Evolutionary conservation across 306 rosid species (phyloP).

Genomic region (Neltuma alba): DNA sequence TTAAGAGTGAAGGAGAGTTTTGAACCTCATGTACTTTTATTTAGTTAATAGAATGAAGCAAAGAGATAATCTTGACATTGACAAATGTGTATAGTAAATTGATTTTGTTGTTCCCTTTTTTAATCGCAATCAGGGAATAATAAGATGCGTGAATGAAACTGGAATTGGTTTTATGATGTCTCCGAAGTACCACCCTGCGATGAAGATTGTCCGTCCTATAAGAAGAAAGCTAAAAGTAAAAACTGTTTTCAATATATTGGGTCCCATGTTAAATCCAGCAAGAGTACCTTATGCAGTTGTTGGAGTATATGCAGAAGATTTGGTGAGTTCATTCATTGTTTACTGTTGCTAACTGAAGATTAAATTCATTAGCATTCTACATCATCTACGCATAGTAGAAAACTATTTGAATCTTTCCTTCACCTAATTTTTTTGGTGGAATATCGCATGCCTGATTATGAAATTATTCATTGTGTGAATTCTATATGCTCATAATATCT

Average conservation of each 20-base stretch:
- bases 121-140: conserved; percentile 62
- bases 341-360: not conserved
- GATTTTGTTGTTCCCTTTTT: conserved; percentile 23
- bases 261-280: conserved; percentile 97
- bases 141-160: conserved; percentile 68
- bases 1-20: not conserved
- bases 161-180: conserved; percentile 98
- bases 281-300: conserved; percentile 88
- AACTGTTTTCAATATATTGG: conserved; percentile 88
- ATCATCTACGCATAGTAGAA: conserved; percentile 9
- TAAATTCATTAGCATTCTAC: conserved; percentile 1
- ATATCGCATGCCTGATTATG: conserved; percentile 10
- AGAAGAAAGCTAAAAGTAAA: conserved; percentile 82
- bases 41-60: conserved; percentile 16
- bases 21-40: not conserved
- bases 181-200: conserved; percentile 87
- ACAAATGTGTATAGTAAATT: conserved; percentile 9
- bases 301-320: conserved; percentile 80
- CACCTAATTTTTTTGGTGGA: not conserved
- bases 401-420: not conserved
- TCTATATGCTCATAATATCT: conserved; percentile 24
- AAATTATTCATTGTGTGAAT: not conserved
- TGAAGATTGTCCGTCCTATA: conserved; percentile 80
- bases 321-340: conserved; percentile 51
- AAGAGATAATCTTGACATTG: not conserved